Conservation (phyloP, 2,329 filamentous ascomycete species). For the Teratosphaeria nubilosa region DNA sequence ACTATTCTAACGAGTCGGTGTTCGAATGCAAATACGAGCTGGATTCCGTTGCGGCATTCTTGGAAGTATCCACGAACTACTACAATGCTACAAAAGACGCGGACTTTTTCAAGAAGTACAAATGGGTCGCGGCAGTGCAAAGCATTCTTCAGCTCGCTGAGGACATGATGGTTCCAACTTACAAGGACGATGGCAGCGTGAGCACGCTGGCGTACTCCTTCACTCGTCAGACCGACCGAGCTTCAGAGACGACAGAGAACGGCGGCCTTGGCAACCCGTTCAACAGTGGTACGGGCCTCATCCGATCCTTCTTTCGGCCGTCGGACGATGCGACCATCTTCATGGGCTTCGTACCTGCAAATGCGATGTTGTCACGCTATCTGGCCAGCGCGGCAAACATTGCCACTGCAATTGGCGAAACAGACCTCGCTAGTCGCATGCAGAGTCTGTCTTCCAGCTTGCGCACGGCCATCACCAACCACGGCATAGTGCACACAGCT, state of each 20-base stretch:
- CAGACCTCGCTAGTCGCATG: slow-evolving; percentile 46
- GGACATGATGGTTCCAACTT: slow-evolving; percentile 40
- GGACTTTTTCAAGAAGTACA: slow-evolving; percentile 39
- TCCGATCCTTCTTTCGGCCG: slow-evolving; percentile 41
- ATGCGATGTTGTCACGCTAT: slow-evolving; percentile 65
- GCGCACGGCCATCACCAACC: slow-evolving; percentile 33
- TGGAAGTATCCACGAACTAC: slow-evolving; percentile 41
- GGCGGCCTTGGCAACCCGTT: slow-evolving; percentile 42
- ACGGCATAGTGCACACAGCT: slow-evolving; percentile 32
- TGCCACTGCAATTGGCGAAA: slow-evolving; percentile 40
- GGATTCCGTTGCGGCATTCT: slow-evolving; percentile 42
- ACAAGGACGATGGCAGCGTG: slow-evolving; percentile 36
- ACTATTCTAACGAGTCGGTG: neutral
- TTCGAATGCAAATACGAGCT: slow-evolving; percentile 33
- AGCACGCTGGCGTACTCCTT: slow-evolving; percentile 37
- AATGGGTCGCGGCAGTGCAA: slow-evolving; percentile 38
- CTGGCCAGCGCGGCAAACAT: slow-evolving; percentile 45
- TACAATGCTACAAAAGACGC: slow-evolving; percentile 39
- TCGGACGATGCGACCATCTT: slow-evolving; percentile 42
- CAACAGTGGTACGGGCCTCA: slow-evolving; percentile 38
- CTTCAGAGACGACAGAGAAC: slow-evolving; percentile 44
- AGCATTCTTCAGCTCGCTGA: slow-evolving; percentile 35
- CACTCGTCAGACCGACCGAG: slow-evolving; percentile 32
- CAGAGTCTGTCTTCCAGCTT: slow-evolving; percentile 41
- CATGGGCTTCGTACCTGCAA: slow-evolving; percentile 40